Conservation (phyloP, 306 rosid genomes). For the Quercus dentata region DNA sequence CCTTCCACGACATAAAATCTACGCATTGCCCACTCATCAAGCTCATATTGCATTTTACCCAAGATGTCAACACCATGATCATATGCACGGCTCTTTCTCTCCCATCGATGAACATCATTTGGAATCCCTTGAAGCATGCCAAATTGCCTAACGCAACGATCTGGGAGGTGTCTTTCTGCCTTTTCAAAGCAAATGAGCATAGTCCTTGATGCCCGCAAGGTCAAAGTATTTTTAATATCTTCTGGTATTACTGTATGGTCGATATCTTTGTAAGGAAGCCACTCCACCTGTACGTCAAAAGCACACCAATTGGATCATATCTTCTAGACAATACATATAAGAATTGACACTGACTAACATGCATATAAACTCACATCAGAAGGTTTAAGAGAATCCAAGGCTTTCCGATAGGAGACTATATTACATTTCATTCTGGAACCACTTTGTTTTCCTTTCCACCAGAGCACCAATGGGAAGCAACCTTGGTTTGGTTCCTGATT, state of each 20-base stretch:
- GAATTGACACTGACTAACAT: not conserved
- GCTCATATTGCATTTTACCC: slow-evolving; percentile 48
- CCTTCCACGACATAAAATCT: slow-evolving; percentile 35
- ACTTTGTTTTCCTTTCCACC: slow-evolving; percentile 78
- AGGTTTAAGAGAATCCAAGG: slow-evolving; percentile 70
- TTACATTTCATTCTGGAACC: slow-evolving; percentile 64
- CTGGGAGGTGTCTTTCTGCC: slow-evolving; percentile 74
- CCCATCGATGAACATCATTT: slow-evolving; percentile 60
- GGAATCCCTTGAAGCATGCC: slow-evolving; percentile 77
- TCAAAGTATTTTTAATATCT: slow-evolving; percentile 43
- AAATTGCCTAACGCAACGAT: slow-evolving; percentile 74
- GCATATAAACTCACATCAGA: slow-evolving; percentile 51
- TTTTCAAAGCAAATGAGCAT: slow-evolving; percentile 77
- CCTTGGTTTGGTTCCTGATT: slow-evolving; percentile 52
- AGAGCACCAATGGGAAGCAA: slow-evolving; percentile 68
- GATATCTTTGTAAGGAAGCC: slow-evolving; percentile 77
- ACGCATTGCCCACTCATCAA: slow-evolving; percentile 64
- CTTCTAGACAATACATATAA: slow-evolving; percentile 2
- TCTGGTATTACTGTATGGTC: slow-evolving; percentile 54
- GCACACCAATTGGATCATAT: slow-evolving; percentile 16
- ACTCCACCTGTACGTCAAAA: slow-evolving; percentile 53
- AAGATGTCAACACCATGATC: slow-evolving; percentile 60
- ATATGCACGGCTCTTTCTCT: slow-evolving; percentile 57
- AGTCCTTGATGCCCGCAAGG: slow-evolving; percentile 59
- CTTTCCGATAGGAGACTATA: slow-evolving; percentile 70